Base-by-base conservation (phyloP, 176 grass and related monocot genomes). In the Aegilops speltoides region DNA sequence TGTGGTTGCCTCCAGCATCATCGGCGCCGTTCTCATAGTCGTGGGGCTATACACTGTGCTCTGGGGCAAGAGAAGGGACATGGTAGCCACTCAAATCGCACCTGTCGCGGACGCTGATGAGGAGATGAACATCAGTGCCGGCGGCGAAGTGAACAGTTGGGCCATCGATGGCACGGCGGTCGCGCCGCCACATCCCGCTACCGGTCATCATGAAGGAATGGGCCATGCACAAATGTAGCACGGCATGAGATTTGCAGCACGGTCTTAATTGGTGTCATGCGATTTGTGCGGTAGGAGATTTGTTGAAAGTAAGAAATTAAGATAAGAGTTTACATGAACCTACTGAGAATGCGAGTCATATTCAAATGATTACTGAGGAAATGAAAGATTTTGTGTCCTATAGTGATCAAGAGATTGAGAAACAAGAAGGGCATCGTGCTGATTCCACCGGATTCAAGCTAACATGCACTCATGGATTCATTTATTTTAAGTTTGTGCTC, bases 31-130 rank as follows among this genome's bases (percentile, higher is more conserved):
- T 1, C 20, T 94, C 15, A 91, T 94, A 68, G 87, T 94, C 6
- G 46, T 79, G 23, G 92, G 89, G 28, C n/a, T 89, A 20, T 94
- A 94, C 79, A 62, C 84, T 0, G 89, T 94, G 68, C 81, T 94
- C 20, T 89, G 92, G 92, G 89, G 84, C 13, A 91, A 91, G 84
- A 72, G 84, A 64, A 87, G 52, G 72, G 89, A 94, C 31, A 19
- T 77, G 20, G 85, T 69, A 6, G 86, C 60, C 40, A 20, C 82
- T 2, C 72, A 46, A 20, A 83, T 85, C 40, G 82, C 80, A 38
- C 36, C 36, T 38, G 10, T 9, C 41, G 41, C 41, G 9, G 19
- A 36, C 1, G 69, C 68, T 9, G 72, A 64, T 8, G 80, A 37
- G 43, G 43, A 70, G 63, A 82, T 56, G 65, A 23, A 6, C 43